These are phyloP conservation scores for Wickerhamiella qilinensis DNA, from an alignment of 805 yeast species.

Conservation along the genomic window DNA sequence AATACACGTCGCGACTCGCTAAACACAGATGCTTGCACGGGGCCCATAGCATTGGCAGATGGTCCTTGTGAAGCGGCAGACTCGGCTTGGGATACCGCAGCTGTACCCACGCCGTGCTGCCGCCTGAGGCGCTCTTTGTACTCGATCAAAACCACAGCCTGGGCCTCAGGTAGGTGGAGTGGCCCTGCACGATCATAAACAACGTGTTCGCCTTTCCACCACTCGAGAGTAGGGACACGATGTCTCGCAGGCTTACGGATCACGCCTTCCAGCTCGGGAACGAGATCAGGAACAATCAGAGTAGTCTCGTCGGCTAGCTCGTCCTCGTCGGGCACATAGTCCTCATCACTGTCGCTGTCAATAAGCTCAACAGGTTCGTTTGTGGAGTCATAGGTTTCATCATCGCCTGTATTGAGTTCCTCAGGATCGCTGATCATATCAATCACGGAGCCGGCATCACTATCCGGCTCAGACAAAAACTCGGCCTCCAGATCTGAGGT, in stretches of 20 bases:
- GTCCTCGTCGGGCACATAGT: neutral
- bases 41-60: too few relatives aligned
- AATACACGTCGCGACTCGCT: constrained; percentile 1
- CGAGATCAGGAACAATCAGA: neutral
- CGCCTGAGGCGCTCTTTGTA: too few relatives aligned
- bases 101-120: too few relatives aligned
- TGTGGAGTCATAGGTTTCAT: too few relatives aligned
- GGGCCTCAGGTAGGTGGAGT: neutral
- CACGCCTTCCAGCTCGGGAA: neutral
- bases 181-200: constrained; percentile 8
- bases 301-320: neutral
- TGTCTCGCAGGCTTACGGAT: neutral
- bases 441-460: neutral
- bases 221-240: constrained; percentile 11
- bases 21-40: neutral
- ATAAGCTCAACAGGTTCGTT: neutral
- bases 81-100: too few relatives aligned
- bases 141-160: too few relatives aligned
- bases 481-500: neutral
- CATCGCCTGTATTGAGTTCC: neutral
- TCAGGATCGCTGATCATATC: neutral
- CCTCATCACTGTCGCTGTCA: neutral
- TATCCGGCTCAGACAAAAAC: neutral
- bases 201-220: constrained; percentile 12
- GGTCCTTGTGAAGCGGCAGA: too few relatives aligned